Percentiles rank a stretch among this genome's conserved stretches.
Conservation (phyloP, 2,329 filamentous ascomycete genomes). For the Penicillium brevicompactum region DNA sequence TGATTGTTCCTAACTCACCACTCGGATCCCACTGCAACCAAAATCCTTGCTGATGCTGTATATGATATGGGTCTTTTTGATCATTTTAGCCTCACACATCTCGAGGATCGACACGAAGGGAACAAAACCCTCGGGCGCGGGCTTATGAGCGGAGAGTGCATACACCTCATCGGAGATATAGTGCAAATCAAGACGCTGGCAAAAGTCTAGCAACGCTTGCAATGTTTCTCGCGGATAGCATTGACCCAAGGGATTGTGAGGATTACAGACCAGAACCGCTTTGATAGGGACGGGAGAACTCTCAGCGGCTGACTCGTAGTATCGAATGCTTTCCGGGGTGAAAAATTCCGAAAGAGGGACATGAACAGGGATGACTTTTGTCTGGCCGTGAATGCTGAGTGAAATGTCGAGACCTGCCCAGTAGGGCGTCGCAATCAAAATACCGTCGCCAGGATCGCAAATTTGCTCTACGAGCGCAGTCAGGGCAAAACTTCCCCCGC, state of each 20-base stretch:
- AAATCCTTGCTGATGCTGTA: slow-evolving; percentile 8
- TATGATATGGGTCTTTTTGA: not conserved
- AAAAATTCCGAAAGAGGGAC: not conserved
- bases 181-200: not conserved
- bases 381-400: not conserved
- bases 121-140: not conserved
- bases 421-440: not conserved
- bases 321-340: not conserved
- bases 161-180: slow-evolving; percentile 10
- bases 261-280: slow-evolving; percentile 3
- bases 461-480: not conserved
- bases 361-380: not conserved
- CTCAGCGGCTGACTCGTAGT: not conserved
- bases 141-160: not conserved
- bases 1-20: not conserved
- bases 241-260: slow-evolving; percentile 6
- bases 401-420: slow-evolving; percentile 3
- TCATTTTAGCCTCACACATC: not conserved
- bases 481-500: not conserved
- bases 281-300: not conserved
- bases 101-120: not conserved
- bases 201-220: slow-evolving; percentile 4
- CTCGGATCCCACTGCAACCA: not conserved
- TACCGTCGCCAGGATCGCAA: slow-evolving; percentile 1
- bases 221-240: not conserved